Evolutionary conservation across 805 yeast species (phyloP).

Genomic region (Starmerella sp.): DNA sequence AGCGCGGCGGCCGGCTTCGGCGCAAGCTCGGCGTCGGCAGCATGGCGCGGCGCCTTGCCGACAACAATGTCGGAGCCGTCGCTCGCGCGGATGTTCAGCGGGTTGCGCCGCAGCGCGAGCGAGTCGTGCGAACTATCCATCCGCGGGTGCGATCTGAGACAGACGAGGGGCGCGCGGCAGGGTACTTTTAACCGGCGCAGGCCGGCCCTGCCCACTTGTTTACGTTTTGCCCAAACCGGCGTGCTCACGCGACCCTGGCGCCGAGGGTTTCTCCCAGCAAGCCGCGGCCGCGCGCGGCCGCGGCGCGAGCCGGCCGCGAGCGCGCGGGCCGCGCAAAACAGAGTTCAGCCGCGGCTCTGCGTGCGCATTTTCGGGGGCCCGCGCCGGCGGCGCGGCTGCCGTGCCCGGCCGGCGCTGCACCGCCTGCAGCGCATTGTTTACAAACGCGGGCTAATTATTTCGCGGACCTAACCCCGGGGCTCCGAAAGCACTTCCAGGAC

Average conservation of each 20-base stretch:
- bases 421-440: no score
- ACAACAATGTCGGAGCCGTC: constrained; percentile 29
- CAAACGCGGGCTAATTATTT: neutral
- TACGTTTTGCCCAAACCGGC: neutral
- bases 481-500: no score
- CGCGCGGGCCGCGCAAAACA: no score
- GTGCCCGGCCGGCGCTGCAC: no score
- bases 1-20: neutral
- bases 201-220: neutral
- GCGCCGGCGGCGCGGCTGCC: no score
- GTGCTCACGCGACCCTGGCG: neutral
- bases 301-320: no score
- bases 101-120: constrained; percentile 25
- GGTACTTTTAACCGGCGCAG: neutral
- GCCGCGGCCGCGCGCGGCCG: no score
- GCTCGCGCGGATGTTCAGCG: constrained; percentile 27
- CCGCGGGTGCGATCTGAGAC: neutral
- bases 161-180: neutral
- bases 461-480: neutral
- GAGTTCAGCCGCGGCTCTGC: no score
- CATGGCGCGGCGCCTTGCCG: constrained; percentile 13
- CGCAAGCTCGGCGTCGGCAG: neutral
- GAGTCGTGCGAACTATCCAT: constrained; percentile 13
- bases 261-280: no score
- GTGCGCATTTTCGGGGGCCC: no score